A percentile compares a stretch with the other conserved stretches of the same genome.
Evolutionary conservation across 257 asterid genomes (phyloP).

Genomic region (Pogostemon cablin): DNA sequence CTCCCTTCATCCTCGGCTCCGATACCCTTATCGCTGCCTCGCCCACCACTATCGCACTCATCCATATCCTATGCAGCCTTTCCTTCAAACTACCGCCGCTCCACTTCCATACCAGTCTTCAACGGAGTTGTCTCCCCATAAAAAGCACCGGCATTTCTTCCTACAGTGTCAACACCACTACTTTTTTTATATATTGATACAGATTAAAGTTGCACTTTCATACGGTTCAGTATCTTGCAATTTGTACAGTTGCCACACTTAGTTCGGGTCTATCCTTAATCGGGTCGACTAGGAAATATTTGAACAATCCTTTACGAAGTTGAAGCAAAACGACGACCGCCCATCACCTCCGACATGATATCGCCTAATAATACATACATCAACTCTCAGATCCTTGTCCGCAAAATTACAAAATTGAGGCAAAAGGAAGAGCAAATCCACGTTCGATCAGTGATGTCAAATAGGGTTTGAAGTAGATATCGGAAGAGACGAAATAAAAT

Average conservation of each 20-base stretch:
- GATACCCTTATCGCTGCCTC: constrained; percentile 62
- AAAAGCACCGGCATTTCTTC: constrained; percentile 17
- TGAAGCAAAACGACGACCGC: constrained; percentile 30
- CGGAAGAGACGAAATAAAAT: background rate
- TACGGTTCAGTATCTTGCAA: constrained; percentile 19
- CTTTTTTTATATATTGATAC: background rate
- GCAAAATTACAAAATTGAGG: constrained; percentile 15
- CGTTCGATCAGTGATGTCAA: constrained; percentile 11
- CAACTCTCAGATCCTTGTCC: constrained; percentile 40
- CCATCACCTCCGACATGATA: constrained; percentile 30
- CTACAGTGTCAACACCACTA: constrained; percentile 19
- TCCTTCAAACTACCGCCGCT: constrained; percentile 22
- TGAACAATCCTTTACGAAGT: constrained; percentile 29
- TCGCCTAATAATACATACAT: constrained; percentile 36
- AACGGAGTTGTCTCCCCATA: constrained; percentile 21
- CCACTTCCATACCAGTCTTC: constrained; percentile 23
- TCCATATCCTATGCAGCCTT: constrained; percentile 40
- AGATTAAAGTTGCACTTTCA: constrained; percentile 11
- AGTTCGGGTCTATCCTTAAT: background rate
- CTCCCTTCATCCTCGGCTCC: constrained; percentile 74
- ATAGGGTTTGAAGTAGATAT: background rate
- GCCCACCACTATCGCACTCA: constrained; percentile 43
- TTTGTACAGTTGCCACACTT: constrained; percentile 3
- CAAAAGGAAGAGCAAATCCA: background rate
- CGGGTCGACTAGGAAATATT: constrained; percentile 9